These are phyloP conservation scores for Diaporthe helianthi DNA, from an alignment of 2,329 filamentous ascomycete species.

Conservation along the genomic window DNA sequence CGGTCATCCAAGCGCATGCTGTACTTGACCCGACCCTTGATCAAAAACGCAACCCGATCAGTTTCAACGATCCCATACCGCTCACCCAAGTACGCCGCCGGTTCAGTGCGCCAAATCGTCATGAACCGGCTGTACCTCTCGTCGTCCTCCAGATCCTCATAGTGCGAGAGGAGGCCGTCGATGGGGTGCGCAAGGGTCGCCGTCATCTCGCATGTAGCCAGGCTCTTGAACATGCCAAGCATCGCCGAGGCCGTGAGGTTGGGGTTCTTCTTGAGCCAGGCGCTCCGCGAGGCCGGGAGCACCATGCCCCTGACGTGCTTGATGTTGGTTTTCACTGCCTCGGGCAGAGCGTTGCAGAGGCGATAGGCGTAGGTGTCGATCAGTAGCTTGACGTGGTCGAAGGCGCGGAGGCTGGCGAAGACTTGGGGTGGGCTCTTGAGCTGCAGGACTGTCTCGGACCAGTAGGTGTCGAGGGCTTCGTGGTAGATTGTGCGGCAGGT, in stretches of 20 bases:
- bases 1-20: neutral
- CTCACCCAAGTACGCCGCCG: neutral
- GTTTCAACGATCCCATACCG: neutral
- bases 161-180: neutral
- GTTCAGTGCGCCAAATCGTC: no score
- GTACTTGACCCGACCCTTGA: neutral
- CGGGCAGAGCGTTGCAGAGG: neutral
- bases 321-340: neutral
- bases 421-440: neutral
- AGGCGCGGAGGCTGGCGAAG: accelerated
- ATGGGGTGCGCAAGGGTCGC: neutral
- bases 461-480: neutral
- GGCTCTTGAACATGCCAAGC: neutral
- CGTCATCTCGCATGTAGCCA: neutral
- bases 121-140: neutral
- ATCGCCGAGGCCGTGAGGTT: neutral
- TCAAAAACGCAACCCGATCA: neutral
- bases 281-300: neutral
- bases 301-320: neutral
- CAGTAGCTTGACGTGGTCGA: neutral
- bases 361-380: neutral
- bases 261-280: neutral
- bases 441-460: neutral
- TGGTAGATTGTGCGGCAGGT: neutral
- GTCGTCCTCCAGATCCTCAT: neutral